Base-by-base conservation (phyloP, 305 asterid species). In the Fraxinus albicans region DNA sequence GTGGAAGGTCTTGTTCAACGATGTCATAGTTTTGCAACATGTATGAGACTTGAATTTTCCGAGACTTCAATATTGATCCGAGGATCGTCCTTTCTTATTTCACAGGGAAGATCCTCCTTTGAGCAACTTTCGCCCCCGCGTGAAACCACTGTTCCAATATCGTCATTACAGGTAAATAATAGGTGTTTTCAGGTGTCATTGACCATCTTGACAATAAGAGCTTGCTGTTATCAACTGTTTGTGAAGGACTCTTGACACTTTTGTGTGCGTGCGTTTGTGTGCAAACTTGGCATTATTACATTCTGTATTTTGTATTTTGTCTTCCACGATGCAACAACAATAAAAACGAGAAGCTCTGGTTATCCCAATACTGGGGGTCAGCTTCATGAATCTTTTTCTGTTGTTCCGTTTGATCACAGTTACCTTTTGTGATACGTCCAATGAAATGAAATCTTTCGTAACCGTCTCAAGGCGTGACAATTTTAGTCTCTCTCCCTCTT, bases 91-190 rank as follows among this genome's bases (percentile, higher is more conserved):
- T 81, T 86, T 75, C 77, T 76, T 81, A 73, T 82, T 86, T 88
- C 78, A 83, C 94, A 97, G 99, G 99, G 97, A 92, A 79, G 99
- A 97, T 92, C 88, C 98, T 87, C 92, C 95, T 72, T 63, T 90
- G 82, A 92, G 85, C 91, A 94, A 97, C 84, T 92, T 94, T 74
- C 99, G 98, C 23, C 99, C 99, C 36, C 98, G 99, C 53, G 92
- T 96, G 80, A 90, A 93, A 84, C 96, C 97, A 55, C 99, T 94
- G 81, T 97, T 97, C 87, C 99, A 95, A 81, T 97, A 97, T 87
- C 98, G 99, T 23, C 98, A 97, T 89, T 97, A 97, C 96, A 97
- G 98, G 98, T 97, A 91, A 84, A 55, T 79, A 80, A 67, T 58
- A 82, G 73, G 80, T 87, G 85, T 82, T 79, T 81, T 79, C 73